A percentile compares a stretch with the other conserved stretches of the same genome.
Evolutionary conservation across 2,329 filamentous ascomycete species (phyloP).

Genomic region (Didymella segeticola): DNA sequence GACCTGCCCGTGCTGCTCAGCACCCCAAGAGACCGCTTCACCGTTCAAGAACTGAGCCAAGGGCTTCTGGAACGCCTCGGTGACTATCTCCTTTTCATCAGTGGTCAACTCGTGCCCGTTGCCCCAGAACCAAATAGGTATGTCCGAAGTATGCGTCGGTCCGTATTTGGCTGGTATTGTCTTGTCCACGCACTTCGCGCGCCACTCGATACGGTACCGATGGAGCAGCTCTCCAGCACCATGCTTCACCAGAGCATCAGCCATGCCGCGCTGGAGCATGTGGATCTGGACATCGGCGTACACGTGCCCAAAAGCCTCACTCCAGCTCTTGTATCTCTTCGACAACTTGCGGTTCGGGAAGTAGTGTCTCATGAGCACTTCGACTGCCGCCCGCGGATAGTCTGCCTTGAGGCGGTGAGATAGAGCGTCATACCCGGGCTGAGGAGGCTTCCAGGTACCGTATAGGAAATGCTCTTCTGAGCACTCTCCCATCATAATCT

Average conservation of each 20-base stretch:
- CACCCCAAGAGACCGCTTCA: conserved; percentile 51
- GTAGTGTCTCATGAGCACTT: conserved; percentile 54
- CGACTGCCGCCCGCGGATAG: conserved; percentile 56
- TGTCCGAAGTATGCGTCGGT: conserved; percentile 62
- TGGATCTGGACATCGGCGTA: conserved; percentile 66
- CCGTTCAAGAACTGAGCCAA: conserved; percentile 52
- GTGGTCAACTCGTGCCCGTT: conserved; percentile 52
- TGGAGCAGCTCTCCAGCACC: conserved; percentile 56
- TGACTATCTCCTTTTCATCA: conserved; percentile 54
- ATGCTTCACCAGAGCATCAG: conserved; percentile 52
- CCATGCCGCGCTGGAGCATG: conserved; percentile 59
- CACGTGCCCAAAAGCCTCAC: conserved; percentile 60
- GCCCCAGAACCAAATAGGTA: conserved; percentile 64
- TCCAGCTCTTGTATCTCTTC: conserved; percentile 53
- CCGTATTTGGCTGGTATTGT: conserved; percentile 56
- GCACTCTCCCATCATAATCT: conserved; percentile 63
- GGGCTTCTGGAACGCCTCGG: conserved; percentile 45
- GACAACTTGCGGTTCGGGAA: conserved; percentile 53
- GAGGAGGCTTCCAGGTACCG: conserved; percentile 57
- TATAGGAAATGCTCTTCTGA: conserved; percentile 62
- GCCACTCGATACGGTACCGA: conserved; percentile 63
- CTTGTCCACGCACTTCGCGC: conserved; percentile 55
- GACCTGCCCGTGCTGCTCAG: conserved; percentile 46
- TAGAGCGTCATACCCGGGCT: conserved; percentile 50
- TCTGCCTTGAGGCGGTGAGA: conserved; percentile 59